Base-by-base conservation (phyloP, 257 asterid species). In the Solanum appendiculatum region DNA sequence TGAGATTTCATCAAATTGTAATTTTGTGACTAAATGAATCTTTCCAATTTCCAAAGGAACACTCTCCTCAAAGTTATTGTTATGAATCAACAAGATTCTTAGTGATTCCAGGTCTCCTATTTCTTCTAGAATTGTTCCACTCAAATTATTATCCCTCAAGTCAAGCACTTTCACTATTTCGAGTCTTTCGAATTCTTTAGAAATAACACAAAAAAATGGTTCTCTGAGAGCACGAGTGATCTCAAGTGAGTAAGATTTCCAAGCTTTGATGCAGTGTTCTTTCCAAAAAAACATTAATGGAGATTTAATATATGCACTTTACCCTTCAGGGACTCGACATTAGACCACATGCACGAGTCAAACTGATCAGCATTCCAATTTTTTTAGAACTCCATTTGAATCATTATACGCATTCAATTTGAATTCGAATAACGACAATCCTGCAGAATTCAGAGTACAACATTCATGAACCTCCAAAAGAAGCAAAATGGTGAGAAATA, bases 341-440 rank as follows among this genome's bases (percentile, higher is more conserved):
- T 97, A 2, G 89, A 88, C 97, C 99, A 95, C 90, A 82, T 83
- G 89, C 99, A 97, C 1, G 98, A 98, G 85, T 93, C 92, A 85
- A 87, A 86, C 42, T 94, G 96, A 86, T 87, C 68, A 25, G 92
- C 86, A 85, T 92, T 91, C 99, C 99, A 97, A 88, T 93, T 89
- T 31, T 31, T 90, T 90, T 86, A 96, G 89, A 88, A 91, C 94
- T 29, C 93, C 93, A 85, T 87, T 91, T 6, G 98, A 98, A 86
- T 96, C 98, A 72, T 85, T 89, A 23, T 88, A 90, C 84, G 95
- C 93, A 89, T 86, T 92, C 42, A 87, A 90, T 46, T 93, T 94
- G 86, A 96, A 94, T 81, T 86, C 91, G 88, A 95, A 88, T 91
- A 96, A 89, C 15, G 93, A 91, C 29, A 91, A 72, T 89, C 98